A percentile compares a stretch with the other conserved stretches of the same genome.
These are phyloP conservation scores for Leccinum laetum DNA, from an alignment of 1,284 basidiomycete genomes.

Conservation along the genomic window DNA sequence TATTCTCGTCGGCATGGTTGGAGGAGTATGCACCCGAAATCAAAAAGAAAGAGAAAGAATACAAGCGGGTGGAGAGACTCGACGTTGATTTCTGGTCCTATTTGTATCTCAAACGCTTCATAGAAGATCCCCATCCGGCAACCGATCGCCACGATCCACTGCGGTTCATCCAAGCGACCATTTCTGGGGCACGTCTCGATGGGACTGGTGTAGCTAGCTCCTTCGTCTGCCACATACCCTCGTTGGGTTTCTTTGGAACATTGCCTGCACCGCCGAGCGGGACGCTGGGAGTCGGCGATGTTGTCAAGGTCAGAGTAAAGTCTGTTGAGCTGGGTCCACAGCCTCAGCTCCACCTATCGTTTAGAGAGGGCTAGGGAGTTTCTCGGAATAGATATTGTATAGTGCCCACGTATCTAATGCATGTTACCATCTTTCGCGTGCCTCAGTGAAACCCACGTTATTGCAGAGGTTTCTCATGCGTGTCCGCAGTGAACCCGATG, in stretches of 20 bases:
- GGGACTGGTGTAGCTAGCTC: slow-evolving; percentile 13
- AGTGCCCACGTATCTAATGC: not conserved
- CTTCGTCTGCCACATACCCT: slow-evolving; percentile 26
- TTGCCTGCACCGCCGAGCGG: slow-evolving; percentile 11
- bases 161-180: slow-evolving; percentile 22
- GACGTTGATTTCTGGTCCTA: slow-evolving; percentile 50
- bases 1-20: slow-evolving; percentile 48
- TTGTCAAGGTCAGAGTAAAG: slow-evolving; percentile 23
- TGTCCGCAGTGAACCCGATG: not conserved
- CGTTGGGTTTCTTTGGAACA: slow-evolving; percentile 24
- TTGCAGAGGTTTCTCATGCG: not conserved
- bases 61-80: slow-evolving; percentile 22
- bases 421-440: not conserved
- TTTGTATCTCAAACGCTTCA: slow-evolving; percentile 33
- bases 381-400: not conserved
- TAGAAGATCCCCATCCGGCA: slow-evolving; percentile 25
- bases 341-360: slow-evolving; percentile 21
- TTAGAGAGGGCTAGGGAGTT: slow-evolving; percentile 6
- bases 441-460: not conserved
- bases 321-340: slow-evolving; percentile 24
- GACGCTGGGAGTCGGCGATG: slow-evolving; percentile 22
- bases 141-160: slow-evolving; percentile 26
- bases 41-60: slow-evolving; percentile 31
- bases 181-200: slow-evolving; percentile 18
- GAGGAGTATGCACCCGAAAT: slow-evolving; percentile 34